Conservation (phyloP, 345 rosid species). For the Aquilaria malaccensis region DNA sequence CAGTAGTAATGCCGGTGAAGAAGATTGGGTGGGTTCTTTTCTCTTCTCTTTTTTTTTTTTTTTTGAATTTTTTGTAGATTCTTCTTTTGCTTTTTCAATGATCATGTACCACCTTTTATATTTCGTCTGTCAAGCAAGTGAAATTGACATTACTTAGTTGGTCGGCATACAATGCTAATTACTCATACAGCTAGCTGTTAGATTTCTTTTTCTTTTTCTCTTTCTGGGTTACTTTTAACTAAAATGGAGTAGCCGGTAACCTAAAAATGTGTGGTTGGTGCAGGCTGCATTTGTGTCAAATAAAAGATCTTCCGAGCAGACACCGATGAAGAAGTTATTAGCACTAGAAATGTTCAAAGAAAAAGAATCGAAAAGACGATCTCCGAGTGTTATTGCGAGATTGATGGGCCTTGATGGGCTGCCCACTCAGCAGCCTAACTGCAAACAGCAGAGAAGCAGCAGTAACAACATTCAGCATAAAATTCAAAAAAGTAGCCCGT, state of each 20-base stretch:
- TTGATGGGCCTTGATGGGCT: slow-evolving; percentile 86
- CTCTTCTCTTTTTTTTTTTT: slow-evolving; percentile 12
- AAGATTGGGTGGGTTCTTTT: slow-evolving; percentile 37
- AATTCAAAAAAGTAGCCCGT: slow-evolving; percentile 27
- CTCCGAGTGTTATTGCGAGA: slow-evolving; percentile 75
- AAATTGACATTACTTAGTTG: too few relatives aligned
- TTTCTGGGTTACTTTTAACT: not conserved
- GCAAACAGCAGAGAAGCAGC: slow-evolving; percentile 34
- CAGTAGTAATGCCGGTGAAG: slow-evolving; percentile 30
- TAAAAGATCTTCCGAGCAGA: slow-evolving; percentile 26
- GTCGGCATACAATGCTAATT: too few relatives aligned
- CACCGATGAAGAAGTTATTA: slow-evolving; percentile 58
- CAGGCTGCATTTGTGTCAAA: slow-evolving; percentile 36
- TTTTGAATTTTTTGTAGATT: not conserved
- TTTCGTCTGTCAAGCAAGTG: not conserved
- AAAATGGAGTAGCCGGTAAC: too few relatives aligned
- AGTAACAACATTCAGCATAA: slow-evolving; percentile 27
- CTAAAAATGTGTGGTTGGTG: not conserved
- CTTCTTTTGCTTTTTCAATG: not conserved
- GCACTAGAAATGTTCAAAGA: slow-evolving; percentile 81
- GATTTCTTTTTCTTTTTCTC: slow-evolving; percentile 5
- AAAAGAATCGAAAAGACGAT: slow-evolving; percentile 48
- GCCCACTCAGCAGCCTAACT: slow-evolving; percentile 44
- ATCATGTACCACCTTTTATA: not conserved
- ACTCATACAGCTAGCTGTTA: too few relatives aligned